These are phyloP conservation scores for Omphalotus guepiniiformis DNA, from an alignment of 768 basidiomycete genomes.

Conservation along the genomic window DNA sequence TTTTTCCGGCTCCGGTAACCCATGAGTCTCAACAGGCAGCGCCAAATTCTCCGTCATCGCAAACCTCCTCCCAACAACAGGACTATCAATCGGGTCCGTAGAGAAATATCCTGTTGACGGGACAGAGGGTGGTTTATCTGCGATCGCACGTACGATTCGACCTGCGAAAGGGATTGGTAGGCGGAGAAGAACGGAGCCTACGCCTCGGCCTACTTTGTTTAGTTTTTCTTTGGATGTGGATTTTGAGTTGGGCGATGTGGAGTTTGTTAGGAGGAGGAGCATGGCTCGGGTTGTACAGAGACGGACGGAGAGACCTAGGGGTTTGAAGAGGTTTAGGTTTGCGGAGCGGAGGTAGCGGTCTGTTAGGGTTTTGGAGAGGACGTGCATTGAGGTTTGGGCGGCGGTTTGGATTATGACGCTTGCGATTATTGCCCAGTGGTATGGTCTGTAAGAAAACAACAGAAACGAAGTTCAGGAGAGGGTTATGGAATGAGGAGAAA, in stretches of 20 bases:
- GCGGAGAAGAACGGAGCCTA: constrained; percentile 12
- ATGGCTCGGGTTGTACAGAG: constrained; percentile 20
- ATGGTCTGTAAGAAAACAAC: constrained; percentile 12
- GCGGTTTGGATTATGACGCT: constrained; percentile 12
- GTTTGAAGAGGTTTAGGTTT: constrained; percentile 18
- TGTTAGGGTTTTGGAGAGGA: constrained; percentile 21
- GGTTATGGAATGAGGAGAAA: background rate
- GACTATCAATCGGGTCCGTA: background rate
- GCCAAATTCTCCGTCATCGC: constrained; percentile 16
- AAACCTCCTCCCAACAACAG: constrained; percentile 11
- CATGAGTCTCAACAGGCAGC: constrained; percentile 14
- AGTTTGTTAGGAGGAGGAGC: constrained; percentile 14
- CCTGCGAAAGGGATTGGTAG: constrained; percentile 12
- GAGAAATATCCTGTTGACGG: background rate
- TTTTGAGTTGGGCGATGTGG: background rate
- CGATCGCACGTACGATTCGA: constrained; percentile 14
- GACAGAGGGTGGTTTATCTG: constrained; percentile 11
- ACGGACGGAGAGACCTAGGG: constrained; percentile 20
- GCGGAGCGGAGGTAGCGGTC: constrained; percentile 21
- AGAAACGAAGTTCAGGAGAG: background rate
- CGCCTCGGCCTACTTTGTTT: constrained; percentile 14
- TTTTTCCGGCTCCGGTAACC: constrained; percentile 16
- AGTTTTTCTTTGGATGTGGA: constrained; percentile 10
- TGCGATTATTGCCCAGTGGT: constrained; percentile 22
- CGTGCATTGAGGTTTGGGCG: constrained; percentile 14